A percentile compares a stretch with the other conserved stretches of the same genome.
Conservation (phyloP, 2,329 filamentous ascomycete genomes). For the Fusarium denticulatum region DNA sequence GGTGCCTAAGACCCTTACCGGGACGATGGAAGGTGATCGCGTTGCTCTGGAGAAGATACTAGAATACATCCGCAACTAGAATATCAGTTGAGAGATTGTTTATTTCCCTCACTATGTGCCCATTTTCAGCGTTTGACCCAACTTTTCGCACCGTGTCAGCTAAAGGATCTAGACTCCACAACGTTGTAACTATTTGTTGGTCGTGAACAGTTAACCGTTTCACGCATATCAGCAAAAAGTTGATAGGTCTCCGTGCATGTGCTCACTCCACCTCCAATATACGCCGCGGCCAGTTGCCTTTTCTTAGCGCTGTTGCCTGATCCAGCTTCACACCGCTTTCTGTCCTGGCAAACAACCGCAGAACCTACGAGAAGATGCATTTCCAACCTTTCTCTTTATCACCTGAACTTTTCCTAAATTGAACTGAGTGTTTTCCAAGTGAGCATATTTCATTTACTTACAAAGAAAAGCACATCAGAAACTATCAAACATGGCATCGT, state of each 20-base stretch:
- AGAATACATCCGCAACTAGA: not conserved
- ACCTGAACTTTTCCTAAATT: fast-evolving
- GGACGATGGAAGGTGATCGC: not conserved
- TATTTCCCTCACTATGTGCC: not conserved
- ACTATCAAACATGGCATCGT: not conserved
- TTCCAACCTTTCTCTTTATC: not conserved
- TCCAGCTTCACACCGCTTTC: not conserved
- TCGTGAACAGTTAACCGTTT: not conserved
- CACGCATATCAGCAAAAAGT: not conserved
- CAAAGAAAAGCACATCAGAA: not conserved
- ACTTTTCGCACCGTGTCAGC: not conserved
- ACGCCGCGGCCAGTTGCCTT: too few species aligned
- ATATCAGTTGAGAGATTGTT: too few species aligned
- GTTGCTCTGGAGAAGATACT: not conserved
- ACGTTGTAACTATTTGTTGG: not conserved
- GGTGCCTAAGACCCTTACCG: not conserved
- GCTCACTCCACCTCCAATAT: not conserved
- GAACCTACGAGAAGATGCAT: not conserved
- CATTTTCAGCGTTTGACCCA: fast-evolving
- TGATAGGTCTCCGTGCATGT: too few species aligned
- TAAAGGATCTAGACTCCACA: not conserved
- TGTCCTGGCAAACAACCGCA: not conserved
- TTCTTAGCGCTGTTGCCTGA: not conserved
- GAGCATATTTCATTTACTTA: fast-evolving
- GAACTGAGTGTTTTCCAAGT: fast-evolving